Conservation (phyloP, 305 asterid species). For the Solanum aculeatissimum region DNA sequence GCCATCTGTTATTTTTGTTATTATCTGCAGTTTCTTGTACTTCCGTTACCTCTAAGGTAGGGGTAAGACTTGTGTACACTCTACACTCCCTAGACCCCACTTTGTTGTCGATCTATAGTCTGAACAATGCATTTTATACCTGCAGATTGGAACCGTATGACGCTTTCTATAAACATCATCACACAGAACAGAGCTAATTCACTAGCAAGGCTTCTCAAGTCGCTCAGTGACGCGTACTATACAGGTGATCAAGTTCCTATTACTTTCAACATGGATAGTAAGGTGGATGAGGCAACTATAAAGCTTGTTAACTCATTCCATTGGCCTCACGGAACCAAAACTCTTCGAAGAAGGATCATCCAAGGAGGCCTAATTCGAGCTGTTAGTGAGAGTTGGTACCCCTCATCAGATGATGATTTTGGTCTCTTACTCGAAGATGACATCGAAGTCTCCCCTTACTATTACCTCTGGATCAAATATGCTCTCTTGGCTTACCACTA, state of each 20-base stretch:
- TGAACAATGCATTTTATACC: neutral
- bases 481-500: constrained; percentile 76
- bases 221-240: constrained; percentile 65
- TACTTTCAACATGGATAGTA: constrained; percentile 88
- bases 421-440: constrained; percentile 90
- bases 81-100: rapidly evolving
- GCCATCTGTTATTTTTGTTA: neutral
- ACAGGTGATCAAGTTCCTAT: constrained; percentile 67
- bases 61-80: neutral
- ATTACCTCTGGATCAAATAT: constrained; percentile 84
- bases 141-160: constrained; percentile 90
- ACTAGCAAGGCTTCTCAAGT: constrained; percentile 64
- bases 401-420: constrained; percentile 75
- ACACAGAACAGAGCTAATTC: constrained; percentile 72
- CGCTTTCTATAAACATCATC: constrained; percentile 63
- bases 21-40: neutral
- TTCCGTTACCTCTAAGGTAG: neutral
- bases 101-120: neutral
- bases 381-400: constrained; percentile 94
- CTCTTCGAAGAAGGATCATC: constrained; percentile 65
- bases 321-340: constrained; percentile 89
- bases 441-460: constrained; percentile 87
- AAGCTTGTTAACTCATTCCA: constrained; percentile 49
- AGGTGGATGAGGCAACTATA: constrained; percentile 66
- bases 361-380: constrained; percentile 96